These are phyloP conservation scores for Rubroboletus pulcherrimus DNA, from an alignment of 768 basidiomycete genomes.

Conservation along the genomic window DNA sequence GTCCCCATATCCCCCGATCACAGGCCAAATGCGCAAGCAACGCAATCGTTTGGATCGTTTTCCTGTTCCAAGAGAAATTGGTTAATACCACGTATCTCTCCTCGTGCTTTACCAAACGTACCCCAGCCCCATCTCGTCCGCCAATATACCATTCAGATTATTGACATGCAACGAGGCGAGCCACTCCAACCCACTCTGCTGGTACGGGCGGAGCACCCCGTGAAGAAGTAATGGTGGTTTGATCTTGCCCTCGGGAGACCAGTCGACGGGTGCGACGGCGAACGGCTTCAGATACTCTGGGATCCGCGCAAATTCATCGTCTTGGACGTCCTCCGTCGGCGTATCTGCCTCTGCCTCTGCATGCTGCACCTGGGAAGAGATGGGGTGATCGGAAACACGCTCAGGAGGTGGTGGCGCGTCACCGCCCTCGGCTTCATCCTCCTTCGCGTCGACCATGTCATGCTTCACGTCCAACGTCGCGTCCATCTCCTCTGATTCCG, in stretches of 20 bases:
- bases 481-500: not conserved
- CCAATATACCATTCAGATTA: slow-evolving; percentile 77
- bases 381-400: not conserved
- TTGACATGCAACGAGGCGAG: slow-evolving; percentile 82
- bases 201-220: slow-evolving; percentile 87
- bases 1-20: slow-evolving; percentile 87
- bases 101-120: slow-evolving; percentile 36
- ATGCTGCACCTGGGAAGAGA: not conserved
- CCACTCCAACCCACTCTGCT: slow-evolving; percentile 93
- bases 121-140: slow-evolving; percentile 96
- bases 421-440: not conserved
- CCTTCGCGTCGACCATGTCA: not conserved
- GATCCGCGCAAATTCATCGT: slow-evolving; percentile 34
- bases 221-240: slow-evolving; percentile 74
- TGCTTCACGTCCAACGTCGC: not conserved
- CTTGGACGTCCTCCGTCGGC: slow-evolving; percentile 38
- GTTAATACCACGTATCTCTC: not conserved
- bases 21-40: slow-evolving; percentile 90
- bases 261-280: slow-evolving; percentile 67
- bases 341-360: slow-evolving; percentile 2
- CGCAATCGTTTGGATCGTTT: slow-evolving; percentile 96
- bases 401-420: slow-evolving; percentile 1
- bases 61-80: slow-evolving; percentile 43
- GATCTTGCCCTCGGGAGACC: slow-evolving; percentile 57
- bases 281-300: slow-evolving; percentile 63